Evolutionary conservation across 164 flowering plant genomes (phyloP).

Genomic region (Hamamelis virginiana): DNA sequence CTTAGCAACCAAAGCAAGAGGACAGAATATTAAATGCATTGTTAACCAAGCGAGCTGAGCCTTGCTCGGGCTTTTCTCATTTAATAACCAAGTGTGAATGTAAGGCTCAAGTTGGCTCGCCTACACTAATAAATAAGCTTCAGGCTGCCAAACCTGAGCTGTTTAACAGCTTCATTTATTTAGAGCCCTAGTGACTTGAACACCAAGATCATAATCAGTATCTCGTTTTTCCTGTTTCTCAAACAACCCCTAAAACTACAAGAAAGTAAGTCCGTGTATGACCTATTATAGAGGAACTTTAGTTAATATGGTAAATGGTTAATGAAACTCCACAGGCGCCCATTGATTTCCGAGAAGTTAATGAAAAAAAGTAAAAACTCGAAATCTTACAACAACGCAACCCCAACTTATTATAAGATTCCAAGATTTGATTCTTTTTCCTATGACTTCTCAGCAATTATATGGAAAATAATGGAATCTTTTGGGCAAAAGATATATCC

Average conservation of each 20-base stretch:
- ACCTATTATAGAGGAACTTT: neutral
- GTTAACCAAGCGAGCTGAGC: neutral
- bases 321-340: neutral
- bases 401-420: neutral
- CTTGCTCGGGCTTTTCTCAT: neutral
- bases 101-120: no score
- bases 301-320: neutral
- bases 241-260: neutral
- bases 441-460: neutral
- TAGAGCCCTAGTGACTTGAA: no score
- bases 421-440: neutral
- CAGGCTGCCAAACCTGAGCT: no score
- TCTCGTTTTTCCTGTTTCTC: no score
- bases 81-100: neutral
- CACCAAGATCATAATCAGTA: no score
- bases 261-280: neutral
- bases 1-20: neutral
- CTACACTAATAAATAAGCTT: no score
- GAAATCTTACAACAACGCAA: slow-evolving; percentile 4
- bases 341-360: neutral
- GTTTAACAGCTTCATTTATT: no score
- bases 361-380: neutral
- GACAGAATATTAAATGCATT: neutral
- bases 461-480: neutral
- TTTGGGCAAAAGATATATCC: neutral